Percentiles rank a stretch among this genome's conserved stretches.
phyloP scores from a whole-genome alignment of 2,329 filamentous ascomycete species.

The Diaporthe caulivora region DNA sequence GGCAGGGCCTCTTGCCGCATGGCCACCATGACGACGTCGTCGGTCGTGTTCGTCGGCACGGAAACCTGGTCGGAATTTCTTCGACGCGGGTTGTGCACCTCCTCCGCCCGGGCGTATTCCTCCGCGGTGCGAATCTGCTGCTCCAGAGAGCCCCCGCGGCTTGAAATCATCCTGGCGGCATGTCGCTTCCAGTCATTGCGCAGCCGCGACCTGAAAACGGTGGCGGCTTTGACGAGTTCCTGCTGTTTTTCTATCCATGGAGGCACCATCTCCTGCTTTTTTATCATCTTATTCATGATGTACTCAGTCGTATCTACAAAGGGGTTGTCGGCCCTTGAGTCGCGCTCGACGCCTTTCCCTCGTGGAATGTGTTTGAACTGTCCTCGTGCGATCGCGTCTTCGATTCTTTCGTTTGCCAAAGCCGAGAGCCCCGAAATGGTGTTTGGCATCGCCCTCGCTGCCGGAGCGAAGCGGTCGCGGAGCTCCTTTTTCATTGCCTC shows the following conservation, averaged over 20 bases:
- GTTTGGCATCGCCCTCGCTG: conserved; percentile 79
- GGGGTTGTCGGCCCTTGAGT: conserved; percentile 84
- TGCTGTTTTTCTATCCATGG: conserved; percentile 99
- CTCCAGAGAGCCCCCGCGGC: conserved; percentile 79
- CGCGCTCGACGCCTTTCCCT: conserved; percentile 84
- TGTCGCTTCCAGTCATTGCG: conserved; percentile 88
- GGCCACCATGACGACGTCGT: conserved; percentile 62
- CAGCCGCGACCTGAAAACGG: conserved; percentile 79
- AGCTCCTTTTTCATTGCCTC: conserved; percentile 80
- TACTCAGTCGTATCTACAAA: conserved; percentile 98
- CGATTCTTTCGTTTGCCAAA: conserved; percentile 89
- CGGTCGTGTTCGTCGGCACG: conserved; percentile 60
- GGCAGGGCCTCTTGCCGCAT: conserved; percentile 52
- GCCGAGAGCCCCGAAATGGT: conserved; percentile 83
- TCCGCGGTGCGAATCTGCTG: conserved; percentile 79
- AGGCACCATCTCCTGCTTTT: conserved; percentile 93
- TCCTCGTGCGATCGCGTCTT: conserved; percentile 91
- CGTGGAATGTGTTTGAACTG: conserved; percentile 88
- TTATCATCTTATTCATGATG: conserved; percentile 98
- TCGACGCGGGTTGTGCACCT: conserved; percentile 69
- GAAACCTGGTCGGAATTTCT: conserved; percentile 60
- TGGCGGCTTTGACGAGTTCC: conserved; percentile 78
- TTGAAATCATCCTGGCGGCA: conserved; percentile 82
- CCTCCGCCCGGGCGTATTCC: conserved; percentile 82
- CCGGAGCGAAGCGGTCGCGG: conserved; percentile 83